Evolutionary conservation across 352 stramenopile species (phyloP).

Genomic region (Saprolegnia parasitica): DNA sequence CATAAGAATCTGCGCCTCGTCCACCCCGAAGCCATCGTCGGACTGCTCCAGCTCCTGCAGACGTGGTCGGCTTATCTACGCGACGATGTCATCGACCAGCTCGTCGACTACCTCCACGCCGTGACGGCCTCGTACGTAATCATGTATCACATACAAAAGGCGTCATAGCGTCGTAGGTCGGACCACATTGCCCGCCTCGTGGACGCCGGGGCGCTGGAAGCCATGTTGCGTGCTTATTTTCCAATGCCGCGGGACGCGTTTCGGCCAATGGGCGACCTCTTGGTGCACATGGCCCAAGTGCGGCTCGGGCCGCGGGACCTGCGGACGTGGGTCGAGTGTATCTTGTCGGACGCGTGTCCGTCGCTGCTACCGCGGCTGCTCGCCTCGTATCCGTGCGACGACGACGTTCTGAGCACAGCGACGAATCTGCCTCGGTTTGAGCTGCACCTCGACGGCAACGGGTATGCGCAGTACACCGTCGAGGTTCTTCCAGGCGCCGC

Average conservation of each 20-base stretch:
- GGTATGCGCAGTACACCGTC: neutral
- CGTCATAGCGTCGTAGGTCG: neutral
- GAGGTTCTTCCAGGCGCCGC: neutral
- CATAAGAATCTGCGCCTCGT: neutral
- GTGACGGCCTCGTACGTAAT: neutral
- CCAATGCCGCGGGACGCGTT: neutral
- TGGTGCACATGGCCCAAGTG: neutral
- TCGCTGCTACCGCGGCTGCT: conserved; percentile 3
- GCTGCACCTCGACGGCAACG: neutral
- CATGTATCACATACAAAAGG: neutral
- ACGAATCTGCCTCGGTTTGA: neutral
- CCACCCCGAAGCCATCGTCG: neutral
- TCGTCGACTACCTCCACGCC: neutral
- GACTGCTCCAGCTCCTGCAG: neutral
- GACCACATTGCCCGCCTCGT: neutral
- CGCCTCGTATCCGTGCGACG: neutral
- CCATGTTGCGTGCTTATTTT: neutral
- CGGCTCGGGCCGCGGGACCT: neutral
- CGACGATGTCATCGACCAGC: neutral
- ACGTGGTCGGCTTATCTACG: neutral
- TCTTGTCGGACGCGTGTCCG: conserved; percentile 5
- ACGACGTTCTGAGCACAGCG: neutral
- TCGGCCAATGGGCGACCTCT: neutral
- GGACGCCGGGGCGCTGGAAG: neutral
- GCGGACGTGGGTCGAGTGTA: neutral